phyloP scores from a whole-genome alignment of 805 yeast species.

The Kurtzmaniella cleridarum region DNA sequence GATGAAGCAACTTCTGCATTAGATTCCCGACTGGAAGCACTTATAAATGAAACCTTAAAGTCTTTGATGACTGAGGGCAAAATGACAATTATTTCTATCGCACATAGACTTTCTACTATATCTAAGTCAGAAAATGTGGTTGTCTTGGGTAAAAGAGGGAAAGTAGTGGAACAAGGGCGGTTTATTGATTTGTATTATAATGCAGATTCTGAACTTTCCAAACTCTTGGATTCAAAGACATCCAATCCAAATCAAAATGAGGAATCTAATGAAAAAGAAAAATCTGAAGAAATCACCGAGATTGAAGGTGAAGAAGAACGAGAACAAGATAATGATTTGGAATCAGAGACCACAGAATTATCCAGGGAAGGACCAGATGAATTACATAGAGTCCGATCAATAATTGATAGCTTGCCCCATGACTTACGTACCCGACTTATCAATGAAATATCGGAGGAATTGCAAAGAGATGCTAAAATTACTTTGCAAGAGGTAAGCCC shows the following conservation, averaged over 20 bases:
- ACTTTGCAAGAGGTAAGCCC: conserved; percentile 1
- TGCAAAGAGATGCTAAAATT: conserved; percentile 1
- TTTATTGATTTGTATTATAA: conserved; percentile 36
- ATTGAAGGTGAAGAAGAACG: conserved; percentile 9
- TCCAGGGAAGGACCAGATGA: conserved; percentile 11
- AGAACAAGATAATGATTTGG: conserved; percentile 19
- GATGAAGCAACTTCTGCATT: conserved; percentile 70
- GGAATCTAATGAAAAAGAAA: background rate
- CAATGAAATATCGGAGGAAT: conserved; percentile 18
- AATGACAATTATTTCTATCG: conserved; percentile 40
- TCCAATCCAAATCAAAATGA: conserved; percentile 11
- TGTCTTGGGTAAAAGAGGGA: conserved; percentile 38
- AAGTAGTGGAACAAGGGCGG: conserved; percentile 36
- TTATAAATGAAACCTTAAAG: conserved; percentile 37
- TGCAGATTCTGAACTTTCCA: conserved; percentile 37
- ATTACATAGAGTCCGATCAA: conserved; percentile 21
- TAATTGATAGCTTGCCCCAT: conserved; percentile 33
- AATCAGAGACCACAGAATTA: conserved; percentile 9
- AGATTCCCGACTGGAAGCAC: conserved; percentile 46
- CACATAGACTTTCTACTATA: conserved; percentile 41
- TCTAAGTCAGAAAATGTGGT: conserved; percentile 40
- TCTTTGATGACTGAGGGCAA: conserved; percentile 31
- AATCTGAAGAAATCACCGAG: background rate
- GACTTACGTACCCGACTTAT: conserved; percentile 26
- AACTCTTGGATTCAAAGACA: conserved; percentile 27